Evolutionary conservation across 805 yeast species (phyloP), one percentile per base, ranked within the genome.

Genomic region (Lipomyces japonicus): DNA sequence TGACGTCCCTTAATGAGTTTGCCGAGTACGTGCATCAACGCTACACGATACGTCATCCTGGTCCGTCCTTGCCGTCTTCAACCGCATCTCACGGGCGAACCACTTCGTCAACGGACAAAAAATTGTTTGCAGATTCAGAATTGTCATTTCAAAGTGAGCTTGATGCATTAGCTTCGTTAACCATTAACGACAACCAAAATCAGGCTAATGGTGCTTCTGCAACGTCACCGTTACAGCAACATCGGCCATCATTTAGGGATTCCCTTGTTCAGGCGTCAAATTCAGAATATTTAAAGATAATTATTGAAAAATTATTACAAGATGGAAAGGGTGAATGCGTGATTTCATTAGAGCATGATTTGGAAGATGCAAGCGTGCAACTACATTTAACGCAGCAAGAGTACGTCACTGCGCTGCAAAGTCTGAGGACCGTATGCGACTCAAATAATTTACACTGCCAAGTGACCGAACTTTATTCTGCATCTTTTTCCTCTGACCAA

Each of bases 1-100:
- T 53, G 52, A 44, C 58, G 37, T 46, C 57, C 6, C 32, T 53
- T 4, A 42, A 42, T 32, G 58, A 53, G 31, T 53, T 53, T 44
- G 60, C 58, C 19, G 52, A 48, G 19, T 51, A 52, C 39, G 58
- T 52, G 10, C 54, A 53, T 30, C 24, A 23, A 5, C 42, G 30
- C n/a, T 44, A 51, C 19, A 6, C 16, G 47, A n/a, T 39, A 24
- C 10, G 32, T 6, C 46, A 12, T 7, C 39, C 16, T n/a, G n/a
- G n/a, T n/a, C n/a, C 23, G 32, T 18, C 30, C 18, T 24, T 23
- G 16, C 26, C 12, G 23, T 18, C 37, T n/a, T 12, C 37, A 21
- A 25, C 42, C 9, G 16, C 47, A 10, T 23, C 31, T n/a, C 19
- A 16, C n/a, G 2, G 31, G 14, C n/a, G 19, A n/a, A 16, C 35